Conservation (phyloP, 345 rosid genomes). For the Eucalyptus erythrocorys region DNA sequence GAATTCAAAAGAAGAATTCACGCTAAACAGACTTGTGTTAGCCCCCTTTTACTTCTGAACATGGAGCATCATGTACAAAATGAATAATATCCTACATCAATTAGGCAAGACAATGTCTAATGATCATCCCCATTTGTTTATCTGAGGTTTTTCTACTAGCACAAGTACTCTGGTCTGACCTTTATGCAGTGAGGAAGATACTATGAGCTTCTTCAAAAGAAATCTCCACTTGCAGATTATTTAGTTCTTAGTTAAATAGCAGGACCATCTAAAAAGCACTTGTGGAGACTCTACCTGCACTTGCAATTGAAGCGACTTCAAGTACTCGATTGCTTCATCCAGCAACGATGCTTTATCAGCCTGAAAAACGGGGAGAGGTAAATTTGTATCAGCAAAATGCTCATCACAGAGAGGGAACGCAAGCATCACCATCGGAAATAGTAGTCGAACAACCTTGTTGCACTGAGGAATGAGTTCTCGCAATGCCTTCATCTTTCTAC, state of each 20-base stretch:
- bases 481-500: slow-evolving; percentile 47
- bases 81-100: neutral
- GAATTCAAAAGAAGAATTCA: neutral
- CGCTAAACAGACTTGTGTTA: neutral
- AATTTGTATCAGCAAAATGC: neutral
- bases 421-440: neutral
- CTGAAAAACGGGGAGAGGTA: slow-evolving; percentile 5
- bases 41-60: neutral
- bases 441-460: slow-evolving; percentile 16
- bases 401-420: neutral
- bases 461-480: slow-evolving; percentile 45
- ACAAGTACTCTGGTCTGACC: neutral
- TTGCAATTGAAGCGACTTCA: slow-evolving; percentile 39
- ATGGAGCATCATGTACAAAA: neutral
- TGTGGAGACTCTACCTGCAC: slow-evolving; percentile 18
- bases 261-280: neutral
- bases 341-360: slow-evolving; percentile 41
- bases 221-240: neutral
- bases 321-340: slow-evolving; percentile 37
- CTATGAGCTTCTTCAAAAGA: neutral
- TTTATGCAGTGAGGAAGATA: neutral
- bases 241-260: neutral
- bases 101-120: neutral
- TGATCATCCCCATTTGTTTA: neutral
- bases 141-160: neutral